A percentile compares a stretch with the other conserved stretches of the same genome.
Conservation (phyloP, 768 basidiomycete species). For the Tulasnella sp. region DNA sequence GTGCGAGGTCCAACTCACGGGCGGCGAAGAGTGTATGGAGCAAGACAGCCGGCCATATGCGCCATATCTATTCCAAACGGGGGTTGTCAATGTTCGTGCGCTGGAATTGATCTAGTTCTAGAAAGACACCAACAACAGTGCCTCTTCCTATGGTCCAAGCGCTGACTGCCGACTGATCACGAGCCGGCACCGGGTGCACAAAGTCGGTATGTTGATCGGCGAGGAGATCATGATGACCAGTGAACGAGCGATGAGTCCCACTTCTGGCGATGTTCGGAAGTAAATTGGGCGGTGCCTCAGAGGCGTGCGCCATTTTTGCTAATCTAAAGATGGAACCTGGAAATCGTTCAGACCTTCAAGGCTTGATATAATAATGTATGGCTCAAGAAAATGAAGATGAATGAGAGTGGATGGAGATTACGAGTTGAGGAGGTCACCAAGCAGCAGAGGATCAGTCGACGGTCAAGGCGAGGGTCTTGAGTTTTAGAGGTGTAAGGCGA, state of each 20-base stretch:
- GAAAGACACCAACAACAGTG: conserved; percentile 7
- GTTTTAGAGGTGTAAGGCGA: no score
- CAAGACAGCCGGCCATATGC: conserved; percentile 12
- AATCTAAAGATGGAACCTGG: no score
- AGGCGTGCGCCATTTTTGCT: no score
- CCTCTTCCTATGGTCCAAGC: conserved; percentile 6
- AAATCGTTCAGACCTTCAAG: no score
- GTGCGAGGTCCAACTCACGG: not conserved
- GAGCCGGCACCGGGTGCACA: not conserved
- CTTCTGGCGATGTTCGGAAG: not conserved
- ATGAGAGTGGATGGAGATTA: no score
- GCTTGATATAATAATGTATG: no score
- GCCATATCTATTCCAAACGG: conserved; percentile 6
- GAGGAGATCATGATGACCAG: conserved; percentile 9
- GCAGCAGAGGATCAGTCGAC: no score
- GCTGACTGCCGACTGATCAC: not conserved
- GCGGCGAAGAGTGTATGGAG: conserved; percentile 7
- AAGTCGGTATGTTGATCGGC: conserved; percentile 3
- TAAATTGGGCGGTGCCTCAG: no score
- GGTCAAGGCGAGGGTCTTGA: no score
- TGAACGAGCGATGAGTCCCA: conserved; percentile 1
- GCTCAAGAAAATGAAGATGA: no score
- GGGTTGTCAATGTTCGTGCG: not conserved
- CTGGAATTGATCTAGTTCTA: not conserved
- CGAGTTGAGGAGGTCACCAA: no score